Conservation (phyloP, 768 basidiomycete genomes). For the Phylloporus sp. region DNA sequence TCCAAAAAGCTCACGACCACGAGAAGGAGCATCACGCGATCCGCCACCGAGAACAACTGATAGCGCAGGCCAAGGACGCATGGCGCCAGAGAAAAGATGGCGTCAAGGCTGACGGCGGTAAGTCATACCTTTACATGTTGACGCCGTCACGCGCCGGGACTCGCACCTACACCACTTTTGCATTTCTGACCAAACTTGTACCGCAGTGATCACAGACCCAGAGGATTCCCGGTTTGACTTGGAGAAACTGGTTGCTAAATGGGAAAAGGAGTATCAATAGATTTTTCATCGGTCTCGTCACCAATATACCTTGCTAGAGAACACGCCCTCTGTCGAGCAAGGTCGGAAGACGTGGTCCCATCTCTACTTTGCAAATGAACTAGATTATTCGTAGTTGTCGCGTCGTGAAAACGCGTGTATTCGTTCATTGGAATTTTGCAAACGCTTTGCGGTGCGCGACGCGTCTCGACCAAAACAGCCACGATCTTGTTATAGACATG, state of each 20-base stretch:
- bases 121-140: conserved; percentile 28
- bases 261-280: conserved; percentile 66
- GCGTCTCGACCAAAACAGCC: conserved; percentile 17
- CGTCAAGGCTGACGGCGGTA: conserved; percentile 49
- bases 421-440: background rate
- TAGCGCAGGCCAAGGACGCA: conserved; percentile 84
- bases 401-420: background rate
- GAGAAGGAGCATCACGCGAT: conserved; percentile 70
- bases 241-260: conserved; percentile 78
- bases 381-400: no score
- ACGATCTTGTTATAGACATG: conserved; percentile 27
- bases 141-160: background rate
- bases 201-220: conserved; percentile 82
- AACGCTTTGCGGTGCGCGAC: conserved; percentile 25
- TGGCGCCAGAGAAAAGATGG: conserved; percentile 76
- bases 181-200: conserved; percentile 10
- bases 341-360: conserved; percentile 1
- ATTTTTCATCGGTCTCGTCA: conserved; percentile 19
- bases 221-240: conserved; percentile 95
- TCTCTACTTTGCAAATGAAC: conserved; percentile 2
- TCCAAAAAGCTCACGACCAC: conserved; percentile 76
- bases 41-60: conserved; percentile 68
- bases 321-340: conserved; percentile 12
- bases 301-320: conserved; percentile 28
- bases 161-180: background rate